phyloP scores from a whole-genome alignment of 2,329 filamentous ascomycete genomes.

The Sporothrix mexicana region DNA sequence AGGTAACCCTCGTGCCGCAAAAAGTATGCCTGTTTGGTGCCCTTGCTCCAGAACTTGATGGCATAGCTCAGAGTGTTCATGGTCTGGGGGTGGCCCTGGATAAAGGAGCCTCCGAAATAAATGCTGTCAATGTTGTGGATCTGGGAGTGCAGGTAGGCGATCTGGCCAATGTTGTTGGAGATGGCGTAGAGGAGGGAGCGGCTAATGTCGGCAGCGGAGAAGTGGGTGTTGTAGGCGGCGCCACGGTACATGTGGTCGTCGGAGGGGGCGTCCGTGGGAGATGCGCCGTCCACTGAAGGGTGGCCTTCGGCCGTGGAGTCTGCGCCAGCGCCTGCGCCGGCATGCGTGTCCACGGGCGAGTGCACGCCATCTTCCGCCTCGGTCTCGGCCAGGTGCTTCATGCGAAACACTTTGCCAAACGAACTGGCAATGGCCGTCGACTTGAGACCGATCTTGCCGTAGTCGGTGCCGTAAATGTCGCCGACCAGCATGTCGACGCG shows the following conservation, averaged over 20 bases:
- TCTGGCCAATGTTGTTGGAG: slow-evolving; percentile 97
- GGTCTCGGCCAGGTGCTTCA: slow-evolving; percentile 83
- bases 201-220: slow-evolving; percentile 84
- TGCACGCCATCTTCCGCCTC: slow-evolving; percentile 71
- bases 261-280: not conserved
- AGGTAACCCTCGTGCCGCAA: slow-evolving; percentile 94
- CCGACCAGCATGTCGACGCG: slow-evolving; percentile 96
- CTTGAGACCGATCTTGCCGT: slow-evolving; percentile 94
- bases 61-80: slow-evolving; percentile 98
- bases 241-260: slow-evolving; percentile 31
- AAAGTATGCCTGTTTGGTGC: slow-evolving; percentile 94
- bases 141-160: slow-evolving; percentile 95
- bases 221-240: slow-evolving; percentile 54
- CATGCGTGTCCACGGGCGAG: slow-evolving; percentile 77
- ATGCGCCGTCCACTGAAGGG: not conserved
- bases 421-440: slow-evolving; percentile 94
- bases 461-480: slow-evolving; percentile 96
- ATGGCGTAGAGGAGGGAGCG: slow-evolving; percentile 92
- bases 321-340: not conserved
- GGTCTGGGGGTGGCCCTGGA: slow-evolving; percentile 92
- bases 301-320: slow-evolving; percentile 46
- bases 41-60: slow-evolving; percentile 95
- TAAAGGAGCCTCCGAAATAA: slow-evolving; percentile 97
- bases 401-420: slow-evolving; percentile 94
- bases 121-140: slow-evolving; percentile 91